These are phyloP conservation scores for Daldinia grandis DNA, from an alignment of 495 filamentous ascomycete genomes.

Conservation along the genomic window DNA sequence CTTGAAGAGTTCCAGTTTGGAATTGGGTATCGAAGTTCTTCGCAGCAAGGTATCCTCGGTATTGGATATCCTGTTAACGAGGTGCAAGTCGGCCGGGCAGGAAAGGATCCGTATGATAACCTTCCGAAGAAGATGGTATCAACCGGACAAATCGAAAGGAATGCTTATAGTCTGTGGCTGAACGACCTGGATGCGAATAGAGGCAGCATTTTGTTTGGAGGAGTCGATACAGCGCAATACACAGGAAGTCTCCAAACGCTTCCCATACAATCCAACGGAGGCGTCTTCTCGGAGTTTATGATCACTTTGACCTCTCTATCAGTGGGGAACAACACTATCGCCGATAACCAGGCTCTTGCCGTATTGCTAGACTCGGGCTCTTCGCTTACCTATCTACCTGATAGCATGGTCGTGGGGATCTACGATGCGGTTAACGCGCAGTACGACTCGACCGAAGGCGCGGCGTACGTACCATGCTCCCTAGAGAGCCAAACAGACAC, in stretches of 20 bases:
- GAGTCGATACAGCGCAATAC: slow-evolving; percentile 85
- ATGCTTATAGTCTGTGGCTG: slow-evolving; percentile 89
- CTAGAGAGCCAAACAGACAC: slow-evolving; percentile 64
- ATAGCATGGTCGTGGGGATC: slow-evolving; percentile 68
- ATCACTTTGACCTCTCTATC: slow-evolving; percentile 73
- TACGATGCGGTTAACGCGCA: slow-evolving; percentile 70
- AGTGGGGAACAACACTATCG: slow-evolving; percentile 57
- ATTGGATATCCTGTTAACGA: slow-evolving; percentile 90
- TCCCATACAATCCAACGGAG: slow-evolving; percentile 70
- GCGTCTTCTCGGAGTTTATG: slow-evolving; percentile 76
- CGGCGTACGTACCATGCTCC: slow-evolving; percentile 77
- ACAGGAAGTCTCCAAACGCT: slow-evolving; percentile 74
- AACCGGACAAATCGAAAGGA: slow-evolving; percentile 74
- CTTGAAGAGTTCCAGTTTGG: slow-evolving; percentile 83
- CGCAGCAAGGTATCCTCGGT: slow-evolving; percentile 82
- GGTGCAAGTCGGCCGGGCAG: slow-evolving; percentile 72
- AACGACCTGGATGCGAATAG: slow-evolving; percentile 79
- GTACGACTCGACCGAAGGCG: slow-evolving; percentile 64
- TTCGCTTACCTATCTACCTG: slow-evolving; percentile 87
- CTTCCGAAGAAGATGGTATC: slow-evolving; percentile 78
- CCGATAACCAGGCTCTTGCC: slow-evolving; percentile 66
- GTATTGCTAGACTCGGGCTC: slow-evolving; percentile 92
- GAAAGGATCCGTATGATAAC: slow-evolving; percentile 73
- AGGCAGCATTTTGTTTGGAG: slow-evolving; percentile 90
- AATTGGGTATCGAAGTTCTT: slow-evolving; percentile 77